Percentiles rank a stretch among this genome's conserved stretches.
phyloP scores from a whole-genome alignment of 805 yeast species.

The Metschnikowia reukaufii region DNA sequence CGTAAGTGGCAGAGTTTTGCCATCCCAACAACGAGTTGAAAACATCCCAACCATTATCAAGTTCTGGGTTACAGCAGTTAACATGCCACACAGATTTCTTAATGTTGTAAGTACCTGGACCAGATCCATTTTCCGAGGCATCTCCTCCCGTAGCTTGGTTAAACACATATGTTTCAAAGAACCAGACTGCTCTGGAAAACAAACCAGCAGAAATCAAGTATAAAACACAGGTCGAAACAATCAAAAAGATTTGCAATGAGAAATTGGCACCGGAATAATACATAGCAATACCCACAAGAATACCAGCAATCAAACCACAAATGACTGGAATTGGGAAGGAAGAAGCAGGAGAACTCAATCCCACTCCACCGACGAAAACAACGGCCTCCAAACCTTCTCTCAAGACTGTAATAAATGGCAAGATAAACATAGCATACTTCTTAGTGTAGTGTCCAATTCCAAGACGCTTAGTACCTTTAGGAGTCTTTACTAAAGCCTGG shows the following conservation, averaged over 20 bases:
- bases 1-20: slow-evolving; percentile 95
- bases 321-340: slow-evolving; percentile 95
- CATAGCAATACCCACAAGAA: slow-evolving; percentile 63
- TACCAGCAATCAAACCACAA: slow-evolving; percentile 80
- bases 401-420: slow-evolving; percentile 86
- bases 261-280: slow-evolving; percentile 80
- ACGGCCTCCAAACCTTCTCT: slow-evolving; percentile 82
- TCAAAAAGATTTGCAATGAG: slow-evolving; percentile 82
- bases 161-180: slow-evolving; percentile 70
- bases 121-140: slow-evolving; percentile 88
- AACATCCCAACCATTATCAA: slow-evolving; percentile 94
- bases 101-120: slow-evolving; percentile 93
- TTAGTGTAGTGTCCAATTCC: slow-evolving; percentile 55
- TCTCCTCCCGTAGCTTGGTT: slow-evolving; percentile 82
- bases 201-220: slow-evolving; percentile 91
- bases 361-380: slow-evolving; percentile 49
- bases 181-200: slow-evolving; percentile 92
- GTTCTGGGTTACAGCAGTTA: slow-evolving; percentile 94
- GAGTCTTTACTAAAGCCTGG: slow-evolving; percentile 60
- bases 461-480: slow-evolving; percentile 41
- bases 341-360: slow-evolving; percentile 27
- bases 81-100: slow-evolving; percentile 87
- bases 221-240: slow-evolving; percentile 82
- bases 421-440: slow-evolving; percentile 83
- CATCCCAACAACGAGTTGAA: slow-evolving; percentile 94